phyloP scores from a whole-genome alignment of 2,329 filamentous ascomycete species.

The Dactylellina sp. region DNA sequence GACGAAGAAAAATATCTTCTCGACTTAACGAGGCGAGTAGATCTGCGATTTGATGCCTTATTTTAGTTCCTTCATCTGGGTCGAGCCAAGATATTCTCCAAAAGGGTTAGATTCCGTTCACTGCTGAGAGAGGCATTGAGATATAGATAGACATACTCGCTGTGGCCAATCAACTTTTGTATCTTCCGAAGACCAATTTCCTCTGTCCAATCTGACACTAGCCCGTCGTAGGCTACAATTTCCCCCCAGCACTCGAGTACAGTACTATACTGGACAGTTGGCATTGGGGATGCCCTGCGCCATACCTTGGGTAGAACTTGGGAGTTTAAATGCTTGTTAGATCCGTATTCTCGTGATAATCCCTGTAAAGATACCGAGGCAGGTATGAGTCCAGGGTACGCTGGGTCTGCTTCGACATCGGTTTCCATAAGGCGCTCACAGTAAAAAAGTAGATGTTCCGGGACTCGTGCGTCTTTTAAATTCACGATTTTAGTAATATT shows the following conservation, averaged over 20 bases:
- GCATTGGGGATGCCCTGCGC: too few species aligned
- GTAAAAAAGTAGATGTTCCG: constrained; percentile 7
- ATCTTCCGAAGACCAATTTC: too few species aligned
- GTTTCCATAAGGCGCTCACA: constrained; percentile 4
- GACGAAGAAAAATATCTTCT: background rate
- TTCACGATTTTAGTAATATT: too few species aligned
- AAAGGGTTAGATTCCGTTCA: constrained; percentile 2
- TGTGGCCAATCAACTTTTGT: too few species aligned
- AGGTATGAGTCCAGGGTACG: background rate
- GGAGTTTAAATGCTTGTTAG: background rate
- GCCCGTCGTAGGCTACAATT: too few species aligned
- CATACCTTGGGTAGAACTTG: too few species aligned
- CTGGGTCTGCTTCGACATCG: constrained; percentile 7
- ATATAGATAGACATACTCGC: too few species aligned
- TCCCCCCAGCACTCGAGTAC: too few species aligned
- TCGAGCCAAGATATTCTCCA: constrained; percentile 7
- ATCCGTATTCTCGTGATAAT: constrained; percentile 13
- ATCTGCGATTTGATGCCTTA: constrained; percentile 15
- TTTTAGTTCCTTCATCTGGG: constrained; percentile 5
- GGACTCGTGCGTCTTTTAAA: constrained; percentile 1
- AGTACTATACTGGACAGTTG: too few species aligned
- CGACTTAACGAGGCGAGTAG: constrained; percentile 13
- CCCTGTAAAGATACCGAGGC: constrained; percentile 13
- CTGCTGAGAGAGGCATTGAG: background rate
- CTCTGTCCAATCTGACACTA: too few species aligned